Evolutionary conservation across 352 stramenopile species (phyloP).

Genomic region (Globisporangium iwayamae): DNA sequence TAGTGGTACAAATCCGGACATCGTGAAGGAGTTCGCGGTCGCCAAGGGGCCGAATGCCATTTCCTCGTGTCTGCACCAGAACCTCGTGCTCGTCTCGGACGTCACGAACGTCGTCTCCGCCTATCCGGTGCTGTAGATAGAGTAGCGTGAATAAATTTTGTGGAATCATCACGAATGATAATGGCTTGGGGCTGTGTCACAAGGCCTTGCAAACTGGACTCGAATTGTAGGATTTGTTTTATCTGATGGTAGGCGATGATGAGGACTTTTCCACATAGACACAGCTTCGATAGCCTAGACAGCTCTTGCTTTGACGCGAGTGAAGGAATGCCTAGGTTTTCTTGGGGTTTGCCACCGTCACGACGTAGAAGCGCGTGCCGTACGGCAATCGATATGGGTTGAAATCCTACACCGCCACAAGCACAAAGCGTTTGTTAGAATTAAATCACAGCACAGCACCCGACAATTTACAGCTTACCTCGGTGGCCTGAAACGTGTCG

Average conservation of each 20-base stretch:
- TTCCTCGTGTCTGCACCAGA: constrained; percentile 44
- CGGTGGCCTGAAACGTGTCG: constrained; percentile 74
- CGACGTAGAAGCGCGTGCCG: constrained; percentile 73
- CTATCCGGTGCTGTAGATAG: constrained; percentile 40
- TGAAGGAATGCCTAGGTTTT: constrained; percentile 34
- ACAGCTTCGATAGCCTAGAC: not conserved
- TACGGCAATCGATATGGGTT: constrained; percentile 76
- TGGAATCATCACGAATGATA: not conserved
- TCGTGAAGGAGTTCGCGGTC: constrained; percentile 48
- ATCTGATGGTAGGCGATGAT: not conserved
- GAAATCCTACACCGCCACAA: constrained; percentile 53
- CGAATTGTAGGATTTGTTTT: not conserved
- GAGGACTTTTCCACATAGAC: not conserved
- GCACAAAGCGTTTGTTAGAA: no score
- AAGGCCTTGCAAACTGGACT: not conserved
- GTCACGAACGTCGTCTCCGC: constrained; percentile 43
- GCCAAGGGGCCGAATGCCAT: constrained; percentile 53
- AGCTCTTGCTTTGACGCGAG: not conserved
- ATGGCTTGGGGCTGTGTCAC: not conserved
- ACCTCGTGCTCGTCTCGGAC: constrained; percentile 50
- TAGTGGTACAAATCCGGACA: constrained; percentile 21
- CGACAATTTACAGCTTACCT: no score
- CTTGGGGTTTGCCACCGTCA: constrained; percentile 73
- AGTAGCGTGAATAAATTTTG: not conserved
- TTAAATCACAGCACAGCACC: no score